phyloP scores from a whole-genome alignment of 2,329 filamentous ascomycete species.

The Nemania bipapillata region DNA sequence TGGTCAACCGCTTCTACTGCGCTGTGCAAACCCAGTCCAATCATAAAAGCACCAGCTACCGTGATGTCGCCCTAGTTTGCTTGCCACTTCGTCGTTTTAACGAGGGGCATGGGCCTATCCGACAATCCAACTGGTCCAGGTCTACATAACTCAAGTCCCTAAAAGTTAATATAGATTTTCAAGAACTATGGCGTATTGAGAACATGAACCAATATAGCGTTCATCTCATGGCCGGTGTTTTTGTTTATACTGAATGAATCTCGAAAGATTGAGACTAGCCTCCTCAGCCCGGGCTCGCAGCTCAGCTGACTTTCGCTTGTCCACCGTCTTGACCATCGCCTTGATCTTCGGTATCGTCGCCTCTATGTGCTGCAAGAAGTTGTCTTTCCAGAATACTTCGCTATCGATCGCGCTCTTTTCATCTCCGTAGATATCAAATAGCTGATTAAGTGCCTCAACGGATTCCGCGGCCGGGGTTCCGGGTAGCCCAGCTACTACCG shows the following conservation, averaged over 20 bases:
- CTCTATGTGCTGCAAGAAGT: conserved; percentile 69
- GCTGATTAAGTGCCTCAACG: conserved; percentile 72
- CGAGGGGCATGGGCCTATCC: conserved; percentile 8
- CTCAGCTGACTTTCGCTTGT: conserved; percentile 68
- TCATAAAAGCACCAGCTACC: conserved; percentile 7
- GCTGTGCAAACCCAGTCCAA: conserved; percentile 11
- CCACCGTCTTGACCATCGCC: conserved; percentile 68
- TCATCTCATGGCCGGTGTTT: conserved; percentile 59
- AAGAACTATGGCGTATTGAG: conserved; percentile 1
- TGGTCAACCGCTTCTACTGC: conserved; percentile 15
- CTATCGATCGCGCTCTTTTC: conserved; percentile 67
- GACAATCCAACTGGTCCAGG: not conserved
- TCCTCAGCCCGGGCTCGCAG: conserved; percentile 70
- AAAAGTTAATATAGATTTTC: conserved; percentile 6
- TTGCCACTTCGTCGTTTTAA: not conserved
- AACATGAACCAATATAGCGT: not conserved
- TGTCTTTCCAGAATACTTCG: conserved; percentile 72
- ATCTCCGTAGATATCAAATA: conserved; percentile 75
- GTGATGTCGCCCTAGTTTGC: conserved; percentile 1
- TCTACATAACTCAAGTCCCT: not conserved
- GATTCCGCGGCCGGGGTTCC: conserved; percentile 66
- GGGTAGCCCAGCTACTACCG: conserved; percentile 63
- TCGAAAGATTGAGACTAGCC: conserved; percentile 66
- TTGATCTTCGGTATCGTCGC: conserved; percentile 64
- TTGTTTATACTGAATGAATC: conserved; percentile 74